Percentiles rank a stretch among this genome's conserved stretches.
These are phyloP conservation scores for Macadamia tetraphylla DNA, from an alignment of 164 flowering plant species.

Conservation along the genomic window DNA sequence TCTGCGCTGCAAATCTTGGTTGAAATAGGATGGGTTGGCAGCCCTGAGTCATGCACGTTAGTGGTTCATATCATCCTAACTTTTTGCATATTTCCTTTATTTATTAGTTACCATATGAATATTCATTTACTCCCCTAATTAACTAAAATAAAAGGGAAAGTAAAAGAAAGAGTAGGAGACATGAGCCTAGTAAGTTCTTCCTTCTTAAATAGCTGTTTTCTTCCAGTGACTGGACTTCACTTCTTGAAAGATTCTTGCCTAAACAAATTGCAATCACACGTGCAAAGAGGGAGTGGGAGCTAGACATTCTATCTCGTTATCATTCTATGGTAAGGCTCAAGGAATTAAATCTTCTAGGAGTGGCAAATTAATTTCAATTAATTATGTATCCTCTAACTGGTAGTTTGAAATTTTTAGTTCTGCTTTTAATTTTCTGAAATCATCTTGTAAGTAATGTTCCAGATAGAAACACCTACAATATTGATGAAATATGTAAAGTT, in stretches of 20 bases:
- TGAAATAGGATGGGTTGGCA: slow-evolving; percentile 74
- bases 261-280: slow-evolving; percentile 94
- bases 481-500: no score
- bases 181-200: not conserved
- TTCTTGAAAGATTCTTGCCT: slow-evolving; percentile 85
- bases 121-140: not conserved
- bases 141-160: no score
- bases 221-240: slow-evolving; percentile 91
- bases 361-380: not conserved
- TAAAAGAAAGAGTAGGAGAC: no score
- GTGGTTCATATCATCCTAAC: slow-evolving; percentile 22
- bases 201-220: slow-evolving; percentile 1
- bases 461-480: no score
- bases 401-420: no score
- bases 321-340: slow-evolving; percentile 53
- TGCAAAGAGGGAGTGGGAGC: slow-evolving; percentile 92
- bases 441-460: no score
- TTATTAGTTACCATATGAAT: not conserved
- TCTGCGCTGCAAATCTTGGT: slow-evolving; percentile 94
- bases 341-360: not conserved
- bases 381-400: no score
- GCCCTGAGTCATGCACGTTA: slow-evolving; percentile 85
- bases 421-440: no score
- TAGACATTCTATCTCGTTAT: slow-evolving; percentile 85
- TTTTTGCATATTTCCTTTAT: not conserved